Evolutionary conservation across 148 eudicot genomes (phyloP).

Genomic region (Selenicereus undatus): DNA sequence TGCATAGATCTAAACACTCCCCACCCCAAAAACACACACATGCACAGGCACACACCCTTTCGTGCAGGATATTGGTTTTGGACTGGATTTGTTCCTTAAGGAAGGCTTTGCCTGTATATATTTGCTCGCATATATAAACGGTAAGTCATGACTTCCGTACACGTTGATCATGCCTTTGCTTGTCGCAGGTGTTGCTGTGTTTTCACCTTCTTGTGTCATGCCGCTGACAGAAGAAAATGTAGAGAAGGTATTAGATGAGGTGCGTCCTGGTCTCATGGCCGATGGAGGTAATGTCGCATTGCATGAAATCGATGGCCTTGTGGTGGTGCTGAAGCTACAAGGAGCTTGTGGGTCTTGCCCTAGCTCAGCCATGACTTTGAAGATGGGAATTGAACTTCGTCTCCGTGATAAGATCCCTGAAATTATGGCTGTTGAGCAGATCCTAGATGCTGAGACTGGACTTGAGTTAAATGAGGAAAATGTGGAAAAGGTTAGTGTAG

Average conservation of each 20-base stretch:
- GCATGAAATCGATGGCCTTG: slow-evolving; percentile 92
- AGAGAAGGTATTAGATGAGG: slow-evolving; percentile 88
- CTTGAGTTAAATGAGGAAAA: slow-evolving; percentile 84
- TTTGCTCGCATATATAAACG: background rate
- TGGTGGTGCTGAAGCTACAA: slow-evolving; percentile 79
- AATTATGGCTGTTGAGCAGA: slow-evolving; percentile 77
- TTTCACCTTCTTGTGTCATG: slow-evolving; percentile 64
- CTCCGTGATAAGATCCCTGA: slow-evolving; percentile 92
- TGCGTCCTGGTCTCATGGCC: slow-evolving; percentile 84
- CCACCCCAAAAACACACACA: background rate
- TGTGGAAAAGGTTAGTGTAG: slow-evolving; percentile 61
- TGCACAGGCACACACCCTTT: too few species aligned
- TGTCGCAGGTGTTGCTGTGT: slow-evolving; percentile 41
- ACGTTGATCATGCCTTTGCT: background rate
- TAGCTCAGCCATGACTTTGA: slow-evolving; percentile 91
- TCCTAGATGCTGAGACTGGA: slow-evolving; percentile 83
- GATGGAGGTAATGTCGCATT: slow-evolving; percentile 94
- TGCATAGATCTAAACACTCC: background rate
- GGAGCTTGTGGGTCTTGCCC: slow-evolving; percentile 99
- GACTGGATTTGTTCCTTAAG: too few species aligned
- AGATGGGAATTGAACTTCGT: slow-evolving; percentile 77
- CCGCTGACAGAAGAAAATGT: slow-evolving; percentile 89
- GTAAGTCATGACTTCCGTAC: background rate
- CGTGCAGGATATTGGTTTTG: background rate
- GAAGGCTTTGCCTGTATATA: background rate